phyloP scores from a whole-genome alignment of 352 stramenopile genomes.

The Phytophthora aleatoria region DNA sequence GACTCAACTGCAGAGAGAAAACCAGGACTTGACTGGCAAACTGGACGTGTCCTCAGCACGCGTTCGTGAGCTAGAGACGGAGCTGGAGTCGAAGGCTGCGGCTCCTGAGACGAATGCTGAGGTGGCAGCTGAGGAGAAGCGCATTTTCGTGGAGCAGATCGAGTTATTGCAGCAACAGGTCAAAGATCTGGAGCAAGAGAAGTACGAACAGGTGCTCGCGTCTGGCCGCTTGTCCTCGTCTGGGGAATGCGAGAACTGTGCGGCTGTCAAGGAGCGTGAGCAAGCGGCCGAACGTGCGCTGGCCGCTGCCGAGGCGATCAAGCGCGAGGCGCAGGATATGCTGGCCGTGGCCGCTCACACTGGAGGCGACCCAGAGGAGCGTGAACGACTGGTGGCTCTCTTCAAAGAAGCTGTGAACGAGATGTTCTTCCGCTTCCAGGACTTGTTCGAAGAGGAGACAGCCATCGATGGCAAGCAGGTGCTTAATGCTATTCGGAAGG shows the following conservation, averaged over 20 bases:
- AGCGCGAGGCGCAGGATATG: slow-evolving; percentile 63
- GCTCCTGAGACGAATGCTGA: slow-evolving; percentile 5
- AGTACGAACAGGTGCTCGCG: slow-evolving; percentile 53
- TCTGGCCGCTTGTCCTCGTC: slow-evolving; percentile 25
- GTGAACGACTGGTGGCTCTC: slow-evolving; percentile 48
- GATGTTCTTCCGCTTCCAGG: slow-evolving; percentile 85
- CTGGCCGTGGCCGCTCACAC: slow-evolving; percentile 33
- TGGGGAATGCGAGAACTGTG: slow-evolving; percentile 34
- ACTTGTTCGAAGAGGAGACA: slow-evolving; percentile 74
- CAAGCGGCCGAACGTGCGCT: slow-evolving; percentile 51
- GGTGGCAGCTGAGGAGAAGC: slow-evolving; percentile 57
- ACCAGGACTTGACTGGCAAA: slow-evolving; percentile 29
- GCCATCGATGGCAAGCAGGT: slow-evolving; percentile 72
- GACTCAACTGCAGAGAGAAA: slow-evolving; percentile 32
- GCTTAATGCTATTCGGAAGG: slow-evolving; percentile 72
- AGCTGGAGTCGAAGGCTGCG: slow-evolving; percentile 19
- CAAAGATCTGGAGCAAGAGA: slow-evolving; percentile 57
- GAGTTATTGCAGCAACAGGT: slow-evolving; percentile 58
- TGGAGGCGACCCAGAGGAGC: slow-evolving; percentile 26
- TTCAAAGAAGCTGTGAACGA: slow-evolving; percentile 85
- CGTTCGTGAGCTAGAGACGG: slow-evolving; percentile 43
- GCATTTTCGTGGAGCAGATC: slow-evolving; percentile 59
- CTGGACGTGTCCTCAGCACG: slow-evolving; percentile 35
- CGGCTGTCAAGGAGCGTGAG: slow-evolving; percentile 39
- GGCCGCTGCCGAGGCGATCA: slow-evolving; percentile 53